phyloP scores from a whole-genome alignment of 805 yeast species.

The Saccharomycopsis fibuligera region DNA sequence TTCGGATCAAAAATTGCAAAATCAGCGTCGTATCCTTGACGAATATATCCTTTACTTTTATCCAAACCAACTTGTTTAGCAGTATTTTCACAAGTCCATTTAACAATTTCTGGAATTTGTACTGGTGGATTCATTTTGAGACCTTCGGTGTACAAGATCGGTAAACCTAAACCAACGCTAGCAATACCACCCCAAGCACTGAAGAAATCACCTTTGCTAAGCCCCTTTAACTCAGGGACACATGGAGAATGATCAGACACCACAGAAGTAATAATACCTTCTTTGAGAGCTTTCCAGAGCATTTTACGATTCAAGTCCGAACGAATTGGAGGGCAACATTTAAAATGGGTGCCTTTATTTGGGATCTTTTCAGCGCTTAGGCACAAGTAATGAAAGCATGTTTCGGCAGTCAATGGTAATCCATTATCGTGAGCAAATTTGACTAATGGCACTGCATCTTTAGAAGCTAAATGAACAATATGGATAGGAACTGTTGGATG shows the following conservation, averaged over 20 bases:
- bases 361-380: conserved; percentile 73
- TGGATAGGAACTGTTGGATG: conserved; percentile 67
- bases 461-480: conserved; percentile 85
- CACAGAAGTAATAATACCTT: conserved; percentile 67
- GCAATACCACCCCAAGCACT: conserved; percentile 97
- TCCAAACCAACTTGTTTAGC: conserved; percentile 78
- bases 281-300: conserved; percentile 72
- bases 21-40: conserved; percentile 82
- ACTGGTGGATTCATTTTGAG: conserved; percentile 38
- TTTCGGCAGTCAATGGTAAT: conserved; percentile 75
- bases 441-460: conserved; percentile 70
- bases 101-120: conserved; percentile 53
- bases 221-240: conserved; percentile 81
- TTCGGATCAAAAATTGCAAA: conserved; percentile 73
- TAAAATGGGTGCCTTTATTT: conserved; percentile 72
- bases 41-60: conserved; percentile 65
- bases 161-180: conserved; percentile 86
- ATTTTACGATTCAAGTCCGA: conserved; percentile 60
- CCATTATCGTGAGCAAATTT: conserved; percentile 51
- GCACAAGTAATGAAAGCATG: conserved; percentile 88
- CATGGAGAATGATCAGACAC: conserved; percentile 97
- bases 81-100: conserved; percentile 80
- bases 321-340: conserved; percentile 94
- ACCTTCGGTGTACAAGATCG: conserved; percentile 75
- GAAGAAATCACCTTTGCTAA: conserved; percentile 79